A percentile compares a stretch with the other conserved stretches of the same genome.
phyloP scores from a whole-genome alignment of 2,329 filamentous ascomycete genomes.

The Exophiala spinifera region DNA sequence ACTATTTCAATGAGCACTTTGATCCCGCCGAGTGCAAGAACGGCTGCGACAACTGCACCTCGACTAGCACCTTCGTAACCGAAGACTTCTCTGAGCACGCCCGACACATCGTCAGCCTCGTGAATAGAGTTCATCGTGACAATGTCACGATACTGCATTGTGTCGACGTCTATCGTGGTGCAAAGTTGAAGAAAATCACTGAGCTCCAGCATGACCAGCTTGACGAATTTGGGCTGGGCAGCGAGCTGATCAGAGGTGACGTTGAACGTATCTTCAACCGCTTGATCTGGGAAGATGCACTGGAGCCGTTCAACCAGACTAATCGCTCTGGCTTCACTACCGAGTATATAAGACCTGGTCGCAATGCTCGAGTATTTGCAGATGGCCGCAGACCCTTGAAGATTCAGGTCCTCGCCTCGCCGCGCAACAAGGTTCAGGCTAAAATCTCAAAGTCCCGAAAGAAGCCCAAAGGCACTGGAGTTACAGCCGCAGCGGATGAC shows the following conservation, averaged over 20 bases:
- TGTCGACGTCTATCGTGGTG: slow-evolving; percentile 78
- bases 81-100: slow-evolving; percentile 77
- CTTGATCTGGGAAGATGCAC: slow-evolving; percentile 68
- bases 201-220: slow-evolving; percentile 51
- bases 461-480: slow-evolving; percentile 34
- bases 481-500: slow-evolving; percentile 34
- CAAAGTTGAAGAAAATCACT: slow-evolving; percentile 58
- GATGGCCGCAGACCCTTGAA: slow-evolving; percentile 45
- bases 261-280: slow-evolving; percentile 80
- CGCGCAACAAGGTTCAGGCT: slow-evolving; percentile 39
- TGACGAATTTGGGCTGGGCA: slow-evolving; percentile 65
- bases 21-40: slow-evolving; percentile 65
- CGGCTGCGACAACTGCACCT: slow-evolving; percentile 86
- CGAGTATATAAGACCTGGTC: slow-evolving; percentile 57
- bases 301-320: slow-evolving; percentile 67
- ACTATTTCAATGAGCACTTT: slow-evolving; percentile 92
- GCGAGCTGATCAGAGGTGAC: slow-evolving; percentile 68
- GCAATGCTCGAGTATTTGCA: slow-evolving; percentile 48
- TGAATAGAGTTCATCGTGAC: slow-evolving; percentile 55
- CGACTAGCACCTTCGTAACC: slow-evolving; percentile 65
- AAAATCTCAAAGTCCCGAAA: slow-evolving; percentile 31
- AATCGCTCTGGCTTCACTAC: slow-evolving; percentile 64
- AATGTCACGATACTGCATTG: slow-evolving; percentile 74
- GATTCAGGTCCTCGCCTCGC: slow-evolving; percentile 53
- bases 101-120: slow-evolving; percentile 65